Base-by-base conservation (phyloP, 768 basidiomycete species). In the Podaxis carcinomalis region DNA sequence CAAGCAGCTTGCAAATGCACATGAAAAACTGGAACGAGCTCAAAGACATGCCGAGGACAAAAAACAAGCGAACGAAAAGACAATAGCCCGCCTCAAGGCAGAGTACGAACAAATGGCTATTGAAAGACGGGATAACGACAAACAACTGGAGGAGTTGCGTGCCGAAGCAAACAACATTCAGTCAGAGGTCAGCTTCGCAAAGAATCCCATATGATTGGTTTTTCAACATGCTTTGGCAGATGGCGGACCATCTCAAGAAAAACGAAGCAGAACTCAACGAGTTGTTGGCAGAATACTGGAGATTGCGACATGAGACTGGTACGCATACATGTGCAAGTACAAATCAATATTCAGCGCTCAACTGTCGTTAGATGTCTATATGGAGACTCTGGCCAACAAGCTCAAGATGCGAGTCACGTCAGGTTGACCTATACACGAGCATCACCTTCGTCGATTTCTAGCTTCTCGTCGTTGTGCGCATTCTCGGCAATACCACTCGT, bases 381-480 rank as follows among this genome's bases (percentile, higher is more conserved):
- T 93, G 91, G 91, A 92, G 71, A 92, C 88, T 0, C 75, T 93
- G 27, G 89, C 90, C 3, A 90, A 90, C 72, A 90, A 90, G 66
- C 77, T 93, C 47, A 90, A 88, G 56, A 79, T 90, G 80, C 76
- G 69, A 39, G 69, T 74, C 13, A 68, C 67, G 14, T 61, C 69
- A 5, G 70, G 70, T 55, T 72, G 60, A 71, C n/a, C 32, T 32
- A 32, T 32, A 32, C 7, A 0, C 32, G 32, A 7, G 32, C 28
- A 27, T 50, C 72, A 66, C 63, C 69, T 74, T 66, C 77, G 72
- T 69, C 72, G 69, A 70, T 72, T 27, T 39, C 37, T 61, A 16
- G 36, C 44, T 61, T 61, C 59, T 44, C 51, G 42, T 39, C 52
- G 52, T 27, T 54, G 59, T 61, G 72, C 77, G 63, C 90, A 93